Evolutionary conservation across 768 basidiomycete species (phyloP).

Genomic region (Thelephora aurantiotincta): DNA sequence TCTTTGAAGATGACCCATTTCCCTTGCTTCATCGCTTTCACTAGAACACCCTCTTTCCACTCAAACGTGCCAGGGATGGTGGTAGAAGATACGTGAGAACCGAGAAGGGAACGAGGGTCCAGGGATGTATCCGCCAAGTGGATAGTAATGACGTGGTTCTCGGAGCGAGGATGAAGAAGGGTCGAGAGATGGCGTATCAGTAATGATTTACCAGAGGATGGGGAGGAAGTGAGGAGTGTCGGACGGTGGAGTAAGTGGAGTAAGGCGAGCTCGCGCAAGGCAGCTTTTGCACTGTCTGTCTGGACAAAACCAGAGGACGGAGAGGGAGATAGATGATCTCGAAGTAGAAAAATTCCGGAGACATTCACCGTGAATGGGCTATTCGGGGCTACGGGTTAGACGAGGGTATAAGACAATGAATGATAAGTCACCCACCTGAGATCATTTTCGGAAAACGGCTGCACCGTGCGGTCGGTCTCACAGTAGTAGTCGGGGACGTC

Average conservation of each 20-base stretch:
- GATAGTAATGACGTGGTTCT: constrained; percentile 67
- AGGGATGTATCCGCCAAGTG: constrained; percentile 92
- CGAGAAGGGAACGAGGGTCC: constrained; percentile 85
- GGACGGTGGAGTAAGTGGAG: constrained; percentile 60
- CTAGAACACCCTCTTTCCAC: constrained; percentile 90
- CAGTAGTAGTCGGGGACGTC: constrained; percentile 32
- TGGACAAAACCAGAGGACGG: constrained; percentile 33
- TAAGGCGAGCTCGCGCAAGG: constrained; percentile 49
- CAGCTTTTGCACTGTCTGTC: constrained; percentile 43
- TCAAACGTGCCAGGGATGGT: constrained; percentile 79
- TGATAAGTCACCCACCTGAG: constrained; percentile 32
- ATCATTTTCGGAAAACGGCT: constrained; percentile 28
- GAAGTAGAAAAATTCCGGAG: constrained; percentile 53
- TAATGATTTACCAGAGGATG: constrained; percentile 82
- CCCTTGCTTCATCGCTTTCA: constrained; percentile 80
- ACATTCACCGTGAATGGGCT: constrained; percentile 49
- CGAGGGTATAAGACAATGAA: neutral
- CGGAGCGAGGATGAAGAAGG: constrained; percentile 39
- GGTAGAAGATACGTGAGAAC: constrained; percentile 84
- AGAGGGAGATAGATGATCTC: constrained; percentile 20
- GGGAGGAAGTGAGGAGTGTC: constrained; percentile 68
- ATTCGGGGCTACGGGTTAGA: constrained; percentile 8
- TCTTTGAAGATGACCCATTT: constrained; percentile 90
- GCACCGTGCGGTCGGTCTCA: constrained; percentile 20
- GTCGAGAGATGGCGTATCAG: constrained; percentile 65